Base-by-base conservation (phyloP, 768 basidiomycete genomes). In the Dendrothele bispora region DNA sequence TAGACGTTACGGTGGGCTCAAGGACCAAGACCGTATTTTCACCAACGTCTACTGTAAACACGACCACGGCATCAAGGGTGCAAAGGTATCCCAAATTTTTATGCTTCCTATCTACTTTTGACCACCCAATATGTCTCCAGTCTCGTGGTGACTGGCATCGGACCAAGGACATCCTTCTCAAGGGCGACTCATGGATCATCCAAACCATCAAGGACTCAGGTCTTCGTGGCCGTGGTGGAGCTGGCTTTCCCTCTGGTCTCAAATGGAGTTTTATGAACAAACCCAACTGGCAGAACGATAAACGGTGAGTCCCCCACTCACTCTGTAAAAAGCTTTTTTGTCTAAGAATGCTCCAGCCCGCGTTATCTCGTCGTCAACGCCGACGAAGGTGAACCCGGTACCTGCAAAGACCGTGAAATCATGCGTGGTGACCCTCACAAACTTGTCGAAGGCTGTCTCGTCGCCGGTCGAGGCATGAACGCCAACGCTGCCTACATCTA, bases 251-350 rank as follows among this genome's bases (percentile, higher is more conserved):
- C 0, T 89, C 86, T 55, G 95, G 95, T 20, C 75, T 98, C 58
- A 98, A 98, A 65, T 98, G 95, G 95, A 89, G 86, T 60, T 94
- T 93, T 66, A 95, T 98, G 95, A 98, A 99, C 78, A 99, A 98
- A 70, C 95, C 94, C n/a, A 85, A 86, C 22, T 98, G 95, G 95
- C 84, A 98, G 73, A 87, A 90, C 63, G 95, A 98, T 61, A 83
- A 83, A 55, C 76, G 91, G 86, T 90, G 51, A 49, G 71, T 57
- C 46, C 22, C 21, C 45, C 29, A 29, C 22, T 26, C 24, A 17
- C 20, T 29, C 5, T 55, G 27, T 34, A 26, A 35, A n/a, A 27
- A n/a, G 21, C 11, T 22, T 43, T 21, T 39, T 7, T 34, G 12
- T 15, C 15, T 29, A n/a, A n/a, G n/a, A n/a, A n/a, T n/a, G n/a